A percentile compares a stretch with the other conserved stretches of the same genome.
phyloP scores from a whole-genome alignment of 306 rosid species.

The Cicer bijugum region DNA sequence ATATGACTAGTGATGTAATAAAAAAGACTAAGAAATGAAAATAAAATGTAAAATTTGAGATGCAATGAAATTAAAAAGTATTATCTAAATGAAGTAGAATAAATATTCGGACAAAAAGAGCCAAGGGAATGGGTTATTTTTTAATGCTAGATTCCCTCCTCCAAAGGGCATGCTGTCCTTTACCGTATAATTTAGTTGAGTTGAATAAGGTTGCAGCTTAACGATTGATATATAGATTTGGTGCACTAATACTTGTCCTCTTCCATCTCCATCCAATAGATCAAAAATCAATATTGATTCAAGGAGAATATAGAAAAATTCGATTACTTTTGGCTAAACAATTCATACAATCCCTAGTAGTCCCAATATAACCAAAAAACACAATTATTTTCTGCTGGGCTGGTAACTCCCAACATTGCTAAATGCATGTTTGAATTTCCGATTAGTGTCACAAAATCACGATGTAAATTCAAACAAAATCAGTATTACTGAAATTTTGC shows the following conservation, averaged over 20 bases:
- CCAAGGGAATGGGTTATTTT: neutral
- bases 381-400: conserved; percentile 55
- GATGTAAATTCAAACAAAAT: too few species aligned
- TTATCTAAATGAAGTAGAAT: neutral
- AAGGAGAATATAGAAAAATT: conserved; percentile 45
- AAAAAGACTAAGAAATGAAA: neutral
- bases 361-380: conserved; percentile 50
- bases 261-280: conserved; percentile 44
- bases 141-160: neutral
- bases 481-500: too few species aligned
- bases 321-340: conserved; percentile 45
- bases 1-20: neutral
- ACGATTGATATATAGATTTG: conserved; percentile 23
- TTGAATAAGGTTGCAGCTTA: conserved; percentile 31
- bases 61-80: too few species aligned
- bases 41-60: too few species aligned
- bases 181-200: neutral
- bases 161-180: neutral
- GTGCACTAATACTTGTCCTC: conserved; percentile 29
- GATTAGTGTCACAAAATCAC: too few species aligned
- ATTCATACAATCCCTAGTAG: conserved; percentile 36
- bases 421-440: neutral
- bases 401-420: conserved; percentile 47
- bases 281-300: conserved; percentile 55
- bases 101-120: neutral